Evolutionary conservation across 2,329 filamentous ascomycete species (phyloP).

Genomic region (Teratosphaeria gauchensis): DNA sequence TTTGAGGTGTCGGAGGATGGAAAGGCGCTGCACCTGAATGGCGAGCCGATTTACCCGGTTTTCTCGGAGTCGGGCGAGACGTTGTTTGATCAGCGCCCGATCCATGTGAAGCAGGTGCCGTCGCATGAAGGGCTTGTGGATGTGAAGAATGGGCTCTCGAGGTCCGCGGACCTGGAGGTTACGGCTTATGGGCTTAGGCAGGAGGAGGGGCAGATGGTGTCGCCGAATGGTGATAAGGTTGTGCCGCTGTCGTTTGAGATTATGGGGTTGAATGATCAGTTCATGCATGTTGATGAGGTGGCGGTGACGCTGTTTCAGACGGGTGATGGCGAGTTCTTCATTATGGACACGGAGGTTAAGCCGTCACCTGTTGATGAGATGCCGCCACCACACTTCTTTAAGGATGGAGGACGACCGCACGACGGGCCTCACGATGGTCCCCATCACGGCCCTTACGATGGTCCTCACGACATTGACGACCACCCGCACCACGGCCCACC

Average conservation of each 20-base stretch:
- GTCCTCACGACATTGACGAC: neutral
- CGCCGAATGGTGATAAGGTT: constrained; percentile 43
- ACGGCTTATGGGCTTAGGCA: constrained; percentile 27
- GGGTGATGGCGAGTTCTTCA: constrained; percentile 44
- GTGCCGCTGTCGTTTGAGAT: constrained; percentile 49
- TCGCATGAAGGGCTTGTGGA: constrained; percentile 13
- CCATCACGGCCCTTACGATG: constrained; percentile 14
- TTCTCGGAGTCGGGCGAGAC: neutral
- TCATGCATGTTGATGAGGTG: constrained; percentile 46
- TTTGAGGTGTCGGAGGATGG: constrained; percentile 43
- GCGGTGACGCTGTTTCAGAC: constrained; percentile 55
- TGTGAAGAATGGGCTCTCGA: constrained; percentile 16
- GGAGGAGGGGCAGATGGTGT: constrained; percentile 35
- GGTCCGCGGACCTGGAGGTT: constrained; percentile 27
- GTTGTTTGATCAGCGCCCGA: constrained; percentile 4
- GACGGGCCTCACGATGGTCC: constrained; percentile 12
- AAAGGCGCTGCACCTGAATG: constrained; percentile 47
- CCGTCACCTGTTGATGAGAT: neutral
- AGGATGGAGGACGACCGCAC: constrained; percentile 6
- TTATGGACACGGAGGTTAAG: constrained; percentile 28
- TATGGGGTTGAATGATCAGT: constrained; percentile 46
- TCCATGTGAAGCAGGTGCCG: constrained; percentile 19
- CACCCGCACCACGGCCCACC: neutral
- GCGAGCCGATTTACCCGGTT: constrained; percentile 47
- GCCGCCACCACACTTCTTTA: neutral